Evolutionary conservation across 1,139 yeast species (phyloP), one percentile per base, ranked within the genome.

Genomic region (Saccharomyces pastorianus): DNA sequence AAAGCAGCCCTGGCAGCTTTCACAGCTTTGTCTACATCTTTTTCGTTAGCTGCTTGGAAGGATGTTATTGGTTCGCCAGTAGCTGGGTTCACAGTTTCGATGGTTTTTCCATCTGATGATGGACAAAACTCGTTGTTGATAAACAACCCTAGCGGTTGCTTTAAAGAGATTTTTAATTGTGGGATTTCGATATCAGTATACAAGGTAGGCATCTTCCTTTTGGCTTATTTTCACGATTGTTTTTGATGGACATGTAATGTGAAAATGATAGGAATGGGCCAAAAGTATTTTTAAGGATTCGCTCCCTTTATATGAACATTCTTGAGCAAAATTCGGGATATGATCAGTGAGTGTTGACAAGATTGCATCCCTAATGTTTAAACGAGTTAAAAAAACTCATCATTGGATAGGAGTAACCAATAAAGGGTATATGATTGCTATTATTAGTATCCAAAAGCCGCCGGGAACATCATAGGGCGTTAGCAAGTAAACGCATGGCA

Each of bases 1-100:
- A 83, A 88, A 4, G 95, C 95, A 20, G 72, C 70, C 55, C 82
- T 75, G 13, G 96, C 96, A 26, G 86, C 84, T 7, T 72, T 73
- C 2, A 88, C 96, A 1, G 96, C 96, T 51, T 69, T 62, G 67
- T 89, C 89, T 46, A 89, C 85, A 64, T 89, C 96, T 49, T 75
- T 80, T 20, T 73, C 79, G 28, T 75, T 76, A 6, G 93, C 96
- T 42, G 83, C 81, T 59, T 81, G 81, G 11, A 89, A 90, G 2
- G 78, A 67, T 17, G 86, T 80, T 60, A 86, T 83, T 56, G 73
- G 73, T 64, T 85, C 81, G 20, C 85, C 91, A 25, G 91, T 86
- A 31, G 83, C 71, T 11, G 93, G 91, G 65, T 83, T 81, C 52
- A 78, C 71, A 2, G 85, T 77, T n/a, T 79, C 81, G 53, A 84